phyloP scores from a whole-genome alignment of 805 yeast species.

The Jamesozyma lodderae region DNA sequence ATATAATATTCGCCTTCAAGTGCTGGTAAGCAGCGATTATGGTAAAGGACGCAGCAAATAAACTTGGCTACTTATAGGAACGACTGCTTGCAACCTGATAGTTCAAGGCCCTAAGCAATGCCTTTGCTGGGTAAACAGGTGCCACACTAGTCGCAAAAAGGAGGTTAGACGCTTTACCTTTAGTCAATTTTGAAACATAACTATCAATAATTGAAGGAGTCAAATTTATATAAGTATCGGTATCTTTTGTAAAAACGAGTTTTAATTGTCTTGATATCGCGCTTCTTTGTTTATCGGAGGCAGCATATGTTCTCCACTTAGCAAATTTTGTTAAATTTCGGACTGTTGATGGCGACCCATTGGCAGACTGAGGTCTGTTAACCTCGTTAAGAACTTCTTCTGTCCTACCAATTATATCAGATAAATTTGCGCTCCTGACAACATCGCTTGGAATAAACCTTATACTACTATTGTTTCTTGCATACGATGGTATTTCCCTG shows the following conservation, averaged over 20 bases:
- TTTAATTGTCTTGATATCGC: background rate
- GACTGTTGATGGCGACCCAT: background rate
- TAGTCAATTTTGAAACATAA: conserved; percentile 9
- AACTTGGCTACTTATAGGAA: too few species aligned
- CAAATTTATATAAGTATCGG: conserved; percentile 1
- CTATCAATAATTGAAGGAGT: conserved; percentile 3
- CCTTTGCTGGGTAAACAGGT: conserved; percentile 21
- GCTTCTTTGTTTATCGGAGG: conserved; percentile 24
- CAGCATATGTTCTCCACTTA: conserved; percentile 27
- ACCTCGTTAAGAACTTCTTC: conserved; percentile 18
- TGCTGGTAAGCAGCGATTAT: too few species aligned
- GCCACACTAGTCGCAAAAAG: conserved; percentile 24
- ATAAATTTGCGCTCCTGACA: conserved; percentile 7
- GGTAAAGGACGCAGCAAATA: too few species aligned
- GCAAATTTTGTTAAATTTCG: conserved; percentile 21
- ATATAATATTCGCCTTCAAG: too few species aligned
- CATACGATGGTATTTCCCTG: conserved; percentile 15
- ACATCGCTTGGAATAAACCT: conserved; percentile 11
- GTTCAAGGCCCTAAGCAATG: conserved; percentile 14
- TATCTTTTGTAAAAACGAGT: conserved; percentile 7
- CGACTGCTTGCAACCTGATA: too few species aligned
- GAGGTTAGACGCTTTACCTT: conserved; percentile 25
- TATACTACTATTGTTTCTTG: conserved; percentile 9
- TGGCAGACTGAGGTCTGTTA: background rate
- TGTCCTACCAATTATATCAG: conserved; percentile 16